These are phyloP conservation scores for Mucor sp. DNA, from an alignment of 371 early-diverging fungal genomes.

Conservation along the genomic window DNA sequence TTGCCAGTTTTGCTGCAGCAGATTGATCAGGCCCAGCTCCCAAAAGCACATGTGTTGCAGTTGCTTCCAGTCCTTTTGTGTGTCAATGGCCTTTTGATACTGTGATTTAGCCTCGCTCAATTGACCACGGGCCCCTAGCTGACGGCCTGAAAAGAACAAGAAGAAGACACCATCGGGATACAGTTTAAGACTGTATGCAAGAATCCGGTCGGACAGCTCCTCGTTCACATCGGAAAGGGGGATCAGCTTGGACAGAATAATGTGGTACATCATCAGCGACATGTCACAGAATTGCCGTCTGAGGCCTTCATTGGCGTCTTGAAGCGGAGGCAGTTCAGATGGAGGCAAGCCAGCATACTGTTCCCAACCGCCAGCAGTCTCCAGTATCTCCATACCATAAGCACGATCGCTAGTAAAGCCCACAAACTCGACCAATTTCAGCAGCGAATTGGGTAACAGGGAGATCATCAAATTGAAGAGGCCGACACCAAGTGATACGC, in stretches of 20 bases:
- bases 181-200: constrained; percentile 44
- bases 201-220: constrained; percentile 44
- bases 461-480: constrained; percentile 53
- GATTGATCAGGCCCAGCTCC: constrained; percentile 64
- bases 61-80: constrained; percentile 74
- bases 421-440: constrained; percentile 64
- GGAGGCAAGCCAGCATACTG: constrained; percentile 17
- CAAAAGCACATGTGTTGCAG: constrained; percentile 78
- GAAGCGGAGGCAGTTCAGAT: constrained; percentile 11
- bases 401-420: constrained; percentile 73
- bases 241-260: constrained; percentile 64
- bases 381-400: constrained; percentile 68
- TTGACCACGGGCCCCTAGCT: constrained; percentile 49
- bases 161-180: constrained; percentile 72
- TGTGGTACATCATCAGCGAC: constrained; percentile 66
- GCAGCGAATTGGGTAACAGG: constrained; percentile 50
- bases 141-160: constrained; percentile 65
- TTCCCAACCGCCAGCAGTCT: constrained; percentile 58
- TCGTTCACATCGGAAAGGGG: constrained; percentile 58
- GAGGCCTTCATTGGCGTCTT: constrained; percentile 40
- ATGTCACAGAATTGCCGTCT: constrained; percentile 66
- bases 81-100: constrained; percentile 50
- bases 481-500: constrained; percentile 74
- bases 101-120: constrained; percentile 54
- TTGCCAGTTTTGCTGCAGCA: constrained; percentile 57